A percentile compares a stretch with the other conserved stretches of the same genome.
phyloP scores from a whole-genome alignment of 1,284 basidiomycete genomes.

The Fomitiporia mediterranea region DNA sequence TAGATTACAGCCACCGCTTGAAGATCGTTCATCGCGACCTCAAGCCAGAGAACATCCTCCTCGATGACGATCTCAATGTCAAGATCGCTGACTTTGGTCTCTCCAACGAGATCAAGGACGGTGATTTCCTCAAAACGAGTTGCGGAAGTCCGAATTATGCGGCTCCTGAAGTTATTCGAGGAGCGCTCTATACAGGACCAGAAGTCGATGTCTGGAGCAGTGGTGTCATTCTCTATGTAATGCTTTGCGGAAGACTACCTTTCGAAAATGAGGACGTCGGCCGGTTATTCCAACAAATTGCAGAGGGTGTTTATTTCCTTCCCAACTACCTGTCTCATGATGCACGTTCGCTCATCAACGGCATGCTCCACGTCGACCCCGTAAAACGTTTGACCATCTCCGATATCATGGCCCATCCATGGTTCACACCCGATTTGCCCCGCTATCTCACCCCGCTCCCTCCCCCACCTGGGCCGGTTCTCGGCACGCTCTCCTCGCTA shows the following conservation, averaged over 20 bases:
- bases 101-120: slow-evolving; percentile 91
- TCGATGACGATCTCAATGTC: slow-evolving; percentile 78
- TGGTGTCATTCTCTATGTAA: slow-evolving; percentile 93
- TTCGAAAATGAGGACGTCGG: slow-evolving; percentile 97
- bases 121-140: slow-evolving; percentile 91
- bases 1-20: slow-evolving; percentile 91
- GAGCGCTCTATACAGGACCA: slow-evolving; percentile 89
- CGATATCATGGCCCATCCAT: slow-evolving; percentile 85
- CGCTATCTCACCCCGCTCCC: slow-evolving; percentile 85
- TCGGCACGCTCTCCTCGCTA: slow-evolving; percentile 65
- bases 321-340: slow-evolving; percentile 76
- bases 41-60: slow-evolving; percentile 87
- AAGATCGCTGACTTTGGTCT: slow-evolving; percentile 97
- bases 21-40: slow-evolving; percentile 96
- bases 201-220: slow-evolving; percentile 99
- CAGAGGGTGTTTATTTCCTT: slow-evolving; percentile 85
- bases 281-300: slow-evolving; percentile 88
- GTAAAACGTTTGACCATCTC: slow-evolving; percentile 89
- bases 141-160: slow-evolving; percentile 97
- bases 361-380: slow-evolving; percentile 90
- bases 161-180: slow-evolving; percentile 91
- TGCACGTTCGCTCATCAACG: slow-evolving; percentile 71
- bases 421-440: slow-evolving; percentile 83
- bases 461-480: slow-evolving; percentile 71
- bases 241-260: slow-evolving; percentile 87